These are phyloP conservation scores for Dalbergia cultrata DNA, from an alignment of 306 rosid species.

Conservation along the genomic window DNA sequence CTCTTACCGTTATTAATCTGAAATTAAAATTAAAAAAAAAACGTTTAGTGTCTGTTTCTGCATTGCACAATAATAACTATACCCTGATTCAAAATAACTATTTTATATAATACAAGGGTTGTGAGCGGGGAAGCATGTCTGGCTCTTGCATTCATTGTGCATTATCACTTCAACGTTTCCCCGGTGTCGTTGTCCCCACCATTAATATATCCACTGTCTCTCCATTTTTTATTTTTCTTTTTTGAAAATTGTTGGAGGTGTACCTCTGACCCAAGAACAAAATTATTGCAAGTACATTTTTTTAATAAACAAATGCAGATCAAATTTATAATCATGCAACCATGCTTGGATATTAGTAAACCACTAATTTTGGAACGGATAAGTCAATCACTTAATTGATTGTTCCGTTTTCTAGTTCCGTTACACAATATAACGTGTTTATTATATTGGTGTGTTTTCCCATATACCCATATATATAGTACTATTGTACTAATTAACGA, in stretches of 20 bases:
- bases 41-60: not conserved
- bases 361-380: conserved; percentile 40
- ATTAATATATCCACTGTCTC: conserved; percentile 43
- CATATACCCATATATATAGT: not conserved
- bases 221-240: not conserved
- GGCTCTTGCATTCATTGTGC: conserved; percentile 59
- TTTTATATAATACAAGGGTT: conserved; percentile 17
- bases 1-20: not conserved
- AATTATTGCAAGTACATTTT: conserved; percentile 33
- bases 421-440: not conserved
- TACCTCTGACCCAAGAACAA: not conserved
- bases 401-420: conserved; percentile 10
- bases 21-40: not conserved
- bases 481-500: not conserved
- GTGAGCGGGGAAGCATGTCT: conserved; percentile 54
- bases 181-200: conserved; percentile 54
- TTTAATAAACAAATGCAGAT: not conserved
- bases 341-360: conserved; percentile 37
- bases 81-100: not conserved
- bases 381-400: conserved; percentile 36
- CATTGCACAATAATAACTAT: not conserved
- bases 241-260: conserved; percentile 5
- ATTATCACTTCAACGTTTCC: conserved; percentile 44
- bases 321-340: conserved; percentile 7
- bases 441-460: not conserved